Evolutionary conservation across 306 rosid species (phyloP).

Genomic region (Alnus rubra): DNA sequence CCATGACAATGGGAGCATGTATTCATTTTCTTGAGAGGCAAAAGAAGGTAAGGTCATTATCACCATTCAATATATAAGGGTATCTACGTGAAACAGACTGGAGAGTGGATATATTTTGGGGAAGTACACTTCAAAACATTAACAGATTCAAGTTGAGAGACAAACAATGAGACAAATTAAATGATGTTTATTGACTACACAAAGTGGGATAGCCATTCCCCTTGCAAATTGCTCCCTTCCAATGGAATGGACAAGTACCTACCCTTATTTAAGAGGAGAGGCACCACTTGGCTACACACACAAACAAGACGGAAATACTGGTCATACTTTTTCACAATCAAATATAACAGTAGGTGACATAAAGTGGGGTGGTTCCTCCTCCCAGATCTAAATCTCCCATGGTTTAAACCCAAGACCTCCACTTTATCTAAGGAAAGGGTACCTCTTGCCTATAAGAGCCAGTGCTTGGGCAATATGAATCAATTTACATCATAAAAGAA

Average conservation of each 20-base stretch:
- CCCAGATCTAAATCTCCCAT: background rate
- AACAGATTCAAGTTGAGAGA: background rate
- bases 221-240: no score
- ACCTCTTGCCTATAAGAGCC: background rate
- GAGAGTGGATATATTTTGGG: background rate
- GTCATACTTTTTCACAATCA: no score
- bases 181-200: background rate
- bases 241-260: no score
- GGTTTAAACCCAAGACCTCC: background rate
- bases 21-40: background rate
- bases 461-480: background rate
- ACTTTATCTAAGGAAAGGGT: background rate
- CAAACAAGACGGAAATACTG: no score
- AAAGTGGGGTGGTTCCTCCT: background rate
- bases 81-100: background rate
- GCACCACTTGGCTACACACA: no score
- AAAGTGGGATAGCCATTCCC: no score
- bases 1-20: background rate
- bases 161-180: background rate
- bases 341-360: no score
- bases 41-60: background rate
- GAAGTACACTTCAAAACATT: background rate
- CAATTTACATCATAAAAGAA: background rate
- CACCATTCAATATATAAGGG: no score
- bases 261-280: no score